Conservation (phyloP, 2,329 filamentous ascomycete species). For the Helotiales sp. region DNA sequence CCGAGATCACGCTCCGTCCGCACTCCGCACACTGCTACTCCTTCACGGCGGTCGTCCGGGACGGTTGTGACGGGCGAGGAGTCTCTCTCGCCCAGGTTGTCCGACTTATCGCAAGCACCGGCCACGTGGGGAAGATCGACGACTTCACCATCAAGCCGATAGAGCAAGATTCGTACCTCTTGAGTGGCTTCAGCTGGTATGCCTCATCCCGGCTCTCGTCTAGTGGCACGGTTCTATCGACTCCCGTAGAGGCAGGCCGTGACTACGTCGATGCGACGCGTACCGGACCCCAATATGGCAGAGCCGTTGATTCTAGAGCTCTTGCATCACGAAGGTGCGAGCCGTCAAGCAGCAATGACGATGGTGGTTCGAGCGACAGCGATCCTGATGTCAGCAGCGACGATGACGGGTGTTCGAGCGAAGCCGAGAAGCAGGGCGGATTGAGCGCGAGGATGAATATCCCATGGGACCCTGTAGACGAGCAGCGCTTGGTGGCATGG, state of each 20-base stretch:
- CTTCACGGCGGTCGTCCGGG: constrained; percentile 25
- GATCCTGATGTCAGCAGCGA: constrained; percentile 5
- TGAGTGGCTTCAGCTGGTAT: constrained; percentile 33
- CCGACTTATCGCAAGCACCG: constrained; percentile 24
- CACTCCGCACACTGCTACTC: constrained; percentile 27
- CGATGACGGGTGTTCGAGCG: too few relatives aligned
- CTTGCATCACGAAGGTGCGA: constrained; percentile 24
- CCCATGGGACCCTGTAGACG: too few relatives aligned
- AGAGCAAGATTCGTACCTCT: constrained; percentile 23
- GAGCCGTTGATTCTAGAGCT: constrained; percentile 25
- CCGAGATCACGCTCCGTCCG: constrained; percentile 30
- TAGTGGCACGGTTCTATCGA: too few relatives aligned
- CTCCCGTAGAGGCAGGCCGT: neutral
- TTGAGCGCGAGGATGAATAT: too few relatives aligned
- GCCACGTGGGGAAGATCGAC: too few relatives aligned
- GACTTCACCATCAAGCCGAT: constrained; percentile 15
- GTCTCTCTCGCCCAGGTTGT: constrained; percentile 25
- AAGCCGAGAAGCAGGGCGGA: too few relatives aligned
- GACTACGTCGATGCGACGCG: neutral
- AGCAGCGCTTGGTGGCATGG: too few relatives aligned
- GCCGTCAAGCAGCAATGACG: constrained; percentile 21
- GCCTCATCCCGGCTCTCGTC: too few relatives aligned
- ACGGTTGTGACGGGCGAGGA: constrained; percentile 20
- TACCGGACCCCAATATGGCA: constrained; percentile 23
- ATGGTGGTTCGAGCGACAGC: constrained; percentile 1